Conservation (phyloP, 2,329 filamentous ascomycete species). For the Beauveria rudraprayagi region DNA sequence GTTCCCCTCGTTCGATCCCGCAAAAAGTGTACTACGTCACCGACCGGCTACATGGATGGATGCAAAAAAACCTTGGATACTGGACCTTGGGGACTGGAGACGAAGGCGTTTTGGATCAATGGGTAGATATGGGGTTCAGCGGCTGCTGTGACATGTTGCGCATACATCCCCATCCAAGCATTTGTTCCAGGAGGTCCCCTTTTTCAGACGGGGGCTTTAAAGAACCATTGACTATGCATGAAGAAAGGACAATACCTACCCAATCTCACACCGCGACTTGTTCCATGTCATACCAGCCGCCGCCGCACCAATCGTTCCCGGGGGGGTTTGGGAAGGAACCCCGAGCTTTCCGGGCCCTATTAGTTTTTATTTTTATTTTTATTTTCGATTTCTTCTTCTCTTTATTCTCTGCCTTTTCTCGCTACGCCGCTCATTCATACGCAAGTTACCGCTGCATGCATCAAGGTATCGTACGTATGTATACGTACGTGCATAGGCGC, state of each 20-base stretch:
- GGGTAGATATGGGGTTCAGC: not conserved
- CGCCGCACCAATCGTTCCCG: not conserved
- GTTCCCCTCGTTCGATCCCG: not conserved
- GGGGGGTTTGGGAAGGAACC: not conserved
- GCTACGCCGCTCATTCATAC: no score
- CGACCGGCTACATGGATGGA: not conserved
- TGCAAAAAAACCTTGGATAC: no score
- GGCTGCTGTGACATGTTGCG: constrained; percentile 2
- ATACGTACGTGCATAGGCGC: no score
- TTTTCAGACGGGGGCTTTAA: not conserved
- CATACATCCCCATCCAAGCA: not conserved
- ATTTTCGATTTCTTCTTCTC: not conserved
- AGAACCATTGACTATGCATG: not conserved
- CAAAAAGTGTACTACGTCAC: constrained; percentile 5
- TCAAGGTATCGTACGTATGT: no score
- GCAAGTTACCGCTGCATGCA: no score
- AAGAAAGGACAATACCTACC: not conserved
- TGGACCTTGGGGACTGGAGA: not conserved
- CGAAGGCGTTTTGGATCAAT: not conserved
- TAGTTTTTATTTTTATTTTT: no score
- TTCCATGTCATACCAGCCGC: not conserved
- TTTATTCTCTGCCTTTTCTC: no score
- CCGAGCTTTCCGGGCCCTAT: not conserved
- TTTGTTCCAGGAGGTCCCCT: not conserved
- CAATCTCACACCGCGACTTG: not conserved